Conservation (phyloP, 2,329 filamentous ascomycete genomes). For the Aspergillus hortae region DNA sequence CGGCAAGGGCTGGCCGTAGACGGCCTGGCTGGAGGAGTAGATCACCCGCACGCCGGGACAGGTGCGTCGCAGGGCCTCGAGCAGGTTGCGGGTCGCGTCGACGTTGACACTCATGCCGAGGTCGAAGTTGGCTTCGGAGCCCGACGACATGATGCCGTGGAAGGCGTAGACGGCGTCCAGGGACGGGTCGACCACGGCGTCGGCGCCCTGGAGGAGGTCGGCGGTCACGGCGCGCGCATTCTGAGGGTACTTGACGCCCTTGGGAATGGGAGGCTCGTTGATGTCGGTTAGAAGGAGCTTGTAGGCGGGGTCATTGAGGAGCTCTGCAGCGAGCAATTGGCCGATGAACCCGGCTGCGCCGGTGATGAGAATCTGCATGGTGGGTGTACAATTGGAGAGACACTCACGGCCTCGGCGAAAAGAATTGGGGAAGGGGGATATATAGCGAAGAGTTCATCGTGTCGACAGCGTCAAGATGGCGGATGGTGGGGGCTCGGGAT, state of each 20-base stretch:
- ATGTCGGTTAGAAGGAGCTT: conserved; percentile 58
- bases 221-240: conserved; percentile 51
- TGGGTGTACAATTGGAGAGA: background rate
- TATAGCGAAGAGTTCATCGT: background rate
- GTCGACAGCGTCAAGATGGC: conserved; percentile 2
- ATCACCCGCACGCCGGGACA: conserved; percentile 56
- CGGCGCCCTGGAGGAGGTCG: conserved; percentile 50
- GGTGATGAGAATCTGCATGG: conserved; percentile 58
- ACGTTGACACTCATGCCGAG: conserved; percentile 60
- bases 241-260: conserved; percentile 46
- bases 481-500: conserved; percentile 5
- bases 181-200: conserved; percentile 37
- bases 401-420: background rate
- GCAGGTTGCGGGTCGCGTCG: conserved; percentile 54
- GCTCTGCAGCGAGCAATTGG: conserved; percentile 56
- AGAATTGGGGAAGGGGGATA: background rate
- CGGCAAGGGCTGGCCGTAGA: conserved; percentile 59
- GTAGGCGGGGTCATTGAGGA: conserved; percentile 49
- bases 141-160: conserved; percentile 66
- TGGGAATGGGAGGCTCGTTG: conserved; percentile 49
- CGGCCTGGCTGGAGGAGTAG: conserved; percentile 61
- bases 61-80: conserved; percentile 50
- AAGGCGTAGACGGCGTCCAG: conserved; percentile 58
- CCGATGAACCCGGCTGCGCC: conserved; percentile 64
- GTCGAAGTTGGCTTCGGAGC: conserved; percentile 59